Evolutionary conservation across 148 eudicot genomes (phyloP).

Genomic region (Pouteria glomerata): DNA sequence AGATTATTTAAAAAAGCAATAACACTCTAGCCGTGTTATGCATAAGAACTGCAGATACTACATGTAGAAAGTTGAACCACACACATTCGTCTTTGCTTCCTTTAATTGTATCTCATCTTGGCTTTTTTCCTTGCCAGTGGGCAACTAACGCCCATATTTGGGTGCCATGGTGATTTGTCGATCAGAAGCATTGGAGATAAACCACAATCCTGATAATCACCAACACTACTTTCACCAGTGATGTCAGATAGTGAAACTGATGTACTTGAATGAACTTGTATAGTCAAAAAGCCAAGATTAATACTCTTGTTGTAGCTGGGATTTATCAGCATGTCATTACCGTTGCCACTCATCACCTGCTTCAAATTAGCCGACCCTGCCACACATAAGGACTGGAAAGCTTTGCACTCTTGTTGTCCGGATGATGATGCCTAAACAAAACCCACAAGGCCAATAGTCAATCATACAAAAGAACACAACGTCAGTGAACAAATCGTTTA

Average conservation of each 20-base stretch:
- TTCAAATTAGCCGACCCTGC: slow-evolving; percentile 24
- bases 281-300: slow-evolving; percentile 25
- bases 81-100: slow-evolving; percentile 61
- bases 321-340: slow-evolving; percentile 33
- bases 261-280: slow-evolving; percentile 25
- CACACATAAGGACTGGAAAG: slow-evolving; percentile 19
- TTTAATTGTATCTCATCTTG: slow-evolving; percentile 64
- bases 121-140: slow-evolving; percentile 59
- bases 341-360: slow-evolving; percentile 26
- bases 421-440: slow-evolving; percentile 32
- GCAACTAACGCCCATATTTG: slow-evolving; percentile 31
- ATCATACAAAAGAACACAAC: neutral
- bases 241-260: slow-evolving; percentile 40
- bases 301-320: slow-evolving; percentile 24
- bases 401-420: slow-evolving; percentile 23
- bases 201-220: slow-evolving; percentile 56
- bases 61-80: slow-evolving; percentile 1
- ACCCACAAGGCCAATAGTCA: neutral
- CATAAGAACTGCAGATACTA: neutral
- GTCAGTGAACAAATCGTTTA: neutral
- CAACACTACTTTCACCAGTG: slow-evolving; percentile 43
- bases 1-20: neutral
- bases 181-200: slow-evolving; percentile 37
- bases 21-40: neutral
- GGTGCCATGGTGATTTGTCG: slow-evolving; percentile 48